A percentile compares a stretch with the other conserved stretches of the same genome.
Conservation (phyloP, 768 basidiomycete genomes). For the Mycena crocata region DNA sequence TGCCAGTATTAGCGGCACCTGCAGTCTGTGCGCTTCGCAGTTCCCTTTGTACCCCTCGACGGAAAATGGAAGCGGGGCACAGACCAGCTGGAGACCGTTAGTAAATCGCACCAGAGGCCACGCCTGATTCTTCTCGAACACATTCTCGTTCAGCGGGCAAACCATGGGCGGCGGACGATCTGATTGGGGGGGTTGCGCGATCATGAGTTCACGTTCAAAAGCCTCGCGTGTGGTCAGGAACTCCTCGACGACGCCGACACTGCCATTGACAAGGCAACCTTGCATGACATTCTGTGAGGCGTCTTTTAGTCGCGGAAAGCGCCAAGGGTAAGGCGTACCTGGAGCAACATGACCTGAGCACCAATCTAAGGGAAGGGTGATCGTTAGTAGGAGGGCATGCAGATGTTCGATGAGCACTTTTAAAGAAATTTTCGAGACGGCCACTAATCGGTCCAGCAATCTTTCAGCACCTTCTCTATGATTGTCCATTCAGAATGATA, state of each 20-base stretch:
- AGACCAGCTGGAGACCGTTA: slow-evolving; percentile 60
- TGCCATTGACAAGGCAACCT: slow-evolving; percentile 75
- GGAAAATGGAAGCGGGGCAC: slow-evolving; percentile 66
- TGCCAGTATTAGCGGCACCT: slow-evolving; percentile 69
- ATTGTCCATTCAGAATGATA: neutral
- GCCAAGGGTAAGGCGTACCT: slow-evolving; percentile 43
- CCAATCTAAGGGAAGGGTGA: slow-evolving; percentile 57
- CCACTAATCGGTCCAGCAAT: slow-evolving; percentile 62
- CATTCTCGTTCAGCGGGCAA: slow-evolving; percentile 37
- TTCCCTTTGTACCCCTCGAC: slow-evolving; percentile 66
- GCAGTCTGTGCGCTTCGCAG: slow-evolving; percentile 67
- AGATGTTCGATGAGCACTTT: slow-evolving; percentile 45
- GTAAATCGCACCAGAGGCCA: slow-evolving; percentile 75
- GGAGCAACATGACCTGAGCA: slow-evolving; percentile 86
- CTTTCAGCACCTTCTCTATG: slow-evolving; percentile 38
- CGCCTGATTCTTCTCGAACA: slow-evolving; percentile 41
- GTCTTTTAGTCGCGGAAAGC: neutral
- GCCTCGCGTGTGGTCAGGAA: slow-evolving; percentile 66
- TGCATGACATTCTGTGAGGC: slow-evolving; percentile 61
- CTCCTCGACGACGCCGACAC: slow-evolving; percentile 63
- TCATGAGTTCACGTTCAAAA: slow-evolving; percentile 40
- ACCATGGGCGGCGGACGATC: slow-evolving; percentile 12
- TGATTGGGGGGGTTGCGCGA: slow-evolving; percentile 41
- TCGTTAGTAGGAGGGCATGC: neutral
- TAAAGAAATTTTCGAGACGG: slow-evolving; percentile 58